Evolutionary conservation across 163 green algal genomes (phyloP), one percentile per base, ranked within the genome.

Genomic region (Chlamydomonas reinhardtii): DNA sequence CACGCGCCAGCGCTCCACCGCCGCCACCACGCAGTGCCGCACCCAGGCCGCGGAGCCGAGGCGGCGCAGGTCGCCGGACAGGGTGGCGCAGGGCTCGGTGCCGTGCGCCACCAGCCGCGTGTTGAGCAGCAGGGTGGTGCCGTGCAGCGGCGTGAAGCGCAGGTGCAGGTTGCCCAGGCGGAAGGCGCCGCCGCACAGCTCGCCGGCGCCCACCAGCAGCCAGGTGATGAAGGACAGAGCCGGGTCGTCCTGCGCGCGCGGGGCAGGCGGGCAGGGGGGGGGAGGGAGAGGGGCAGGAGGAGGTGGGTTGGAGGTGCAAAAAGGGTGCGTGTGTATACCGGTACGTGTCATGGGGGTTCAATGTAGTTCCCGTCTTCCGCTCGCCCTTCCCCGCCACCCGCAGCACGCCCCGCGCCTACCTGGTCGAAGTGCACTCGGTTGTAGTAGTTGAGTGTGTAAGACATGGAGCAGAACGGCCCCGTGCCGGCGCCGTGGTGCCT

Each of bases 81-180:
- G 35, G 29, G 48, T 17, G 48, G 34, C 35, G 69, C 22, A 73
- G 6, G 31, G 27, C 62, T 70, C 62, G 27, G 62, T 70, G 62
- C 62, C 62, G 62, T 70, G 69, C 29, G 25, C 16, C 9, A 54
- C 8, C 22, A 22, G 5, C 17, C 0, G 4, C 4, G 69, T 56
- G 69, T 54, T 56, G 20, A 74, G 35, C 8, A 52, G 35, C 69
- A 74, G 69, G 8, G 16, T 54, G 34, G 69, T 74, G 69, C 69
- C 69, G 20, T 74, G 69, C 69, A 74, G 69, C 34, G 69, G 69
- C 69, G 69, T 74, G 69, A 74, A 74, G 69, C 34, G 34, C 17
- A 74, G 9, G 34, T 37, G 34, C 69, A 56, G 19, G 69, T 31
- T 74, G 69, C 34, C 69, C 19, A 74, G 69, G 16, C 34, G 20